Conservation (phyloP, 2,329 filamentous ascomycete species). For the Aspergillus felis region DNA sequence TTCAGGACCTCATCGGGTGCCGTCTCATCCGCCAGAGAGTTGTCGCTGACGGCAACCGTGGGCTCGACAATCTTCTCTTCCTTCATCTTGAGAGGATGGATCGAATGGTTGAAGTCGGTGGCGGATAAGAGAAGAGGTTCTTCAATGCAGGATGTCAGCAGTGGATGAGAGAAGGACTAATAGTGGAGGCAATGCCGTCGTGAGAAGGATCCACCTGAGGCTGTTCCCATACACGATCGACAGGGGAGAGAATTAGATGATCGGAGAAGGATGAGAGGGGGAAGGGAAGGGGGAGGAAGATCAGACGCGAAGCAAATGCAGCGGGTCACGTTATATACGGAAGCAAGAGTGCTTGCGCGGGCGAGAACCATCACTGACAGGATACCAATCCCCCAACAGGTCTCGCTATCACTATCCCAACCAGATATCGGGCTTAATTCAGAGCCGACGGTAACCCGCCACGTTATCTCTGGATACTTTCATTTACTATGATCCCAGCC, state of each 20-base stretch:
- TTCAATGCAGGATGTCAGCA: not conserved
- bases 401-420: not conserved
- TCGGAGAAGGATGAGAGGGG: not conserved
- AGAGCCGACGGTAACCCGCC: constrained; percentile 8
- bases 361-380: not conserved
- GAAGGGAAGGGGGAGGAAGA: not conserved
- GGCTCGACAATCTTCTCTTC: not conserved
- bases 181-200: not conserved
- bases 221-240: not conserved
- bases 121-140: not conserved
- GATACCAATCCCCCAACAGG: not conserved
- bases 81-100: not conserved
- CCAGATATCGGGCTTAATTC: not conserved
- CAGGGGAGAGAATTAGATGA: not conserved
- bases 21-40: not conserved
- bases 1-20: constrained; percentile 21
- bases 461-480: constrained; percentile 2
- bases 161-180: not conserved
- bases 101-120: not conserved
- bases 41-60: not conserved
- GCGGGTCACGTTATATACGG: not conserved
- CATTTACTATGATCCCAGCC: not conserved
- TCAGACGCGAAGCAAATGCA: not conserved
- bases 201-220: not conserved
- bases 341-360: not conserved